These are phyloP conservation scores for Smallanthus sonchifolius DNA, from an alignment of 129 eudicot genomes.

Conservation along the genomic window DNA sequence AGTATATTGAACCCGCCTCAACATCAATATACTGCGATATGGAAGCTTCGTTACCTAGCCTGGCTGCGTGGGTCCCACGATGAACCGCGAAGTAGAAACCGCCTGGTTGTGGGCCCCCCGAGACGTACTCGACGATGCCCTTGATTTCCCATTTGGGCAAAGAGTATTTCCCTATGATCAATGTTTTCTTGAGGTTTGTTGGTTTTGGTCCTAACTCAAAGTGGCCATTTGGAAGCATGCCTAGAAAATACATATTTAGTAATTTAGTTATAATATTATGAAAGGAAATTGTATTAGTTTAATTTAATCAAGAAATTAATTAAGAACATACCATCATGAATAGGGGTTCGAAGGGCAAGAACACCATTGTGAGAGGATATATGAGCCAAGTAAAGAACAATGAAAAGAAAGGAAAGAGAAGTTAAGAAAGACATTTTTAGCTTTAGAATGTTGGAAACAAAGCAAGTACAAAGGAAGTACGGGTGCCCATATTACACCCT, in stretches of 20 bases:
- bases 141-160: slow-evolving; percentile 54
- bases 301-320: neutral
- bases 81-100: slow-evolving; percentile 47
- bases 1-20: slow-evolving; percentile 31
- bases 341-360: neutral
- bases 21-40: slow-evolving; percentile 32
- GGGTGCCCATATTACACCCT: neutral
- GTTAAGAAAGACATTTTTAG: slow-evolving; percentile 16
- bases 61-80: slow-evolving; percentile 44
- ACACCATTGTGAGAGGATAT: neutral
- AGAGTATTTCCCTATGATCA: slow-evolving; percentile 39
- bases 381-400: neutral
- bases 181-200: slow-evolving; percentile 31
- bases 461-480: slow-evolving; percentile 23
- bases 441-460: neutral
- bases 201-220: slow-evolving; percentile 45
- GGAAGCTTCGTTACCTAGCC: slow-evolving; percentile 60
- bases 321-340: slow-evolving; percentile 18
- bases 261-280: neutral
- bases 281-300: neutral
- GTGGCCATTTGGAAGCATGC: slow-evolving; percentile 47
- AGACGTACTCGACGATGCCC: slow-evolving; percentile 48
- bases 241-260: slow-evolving; percentile 13
- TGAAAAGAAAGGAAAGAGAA: slow-evolving; percentile 13
- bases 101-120: slow-evolving; percentile 56